phyloP scores from a whole-genome alignment of 306 rosid species.

The Coriaria nepalensis region DNA sequence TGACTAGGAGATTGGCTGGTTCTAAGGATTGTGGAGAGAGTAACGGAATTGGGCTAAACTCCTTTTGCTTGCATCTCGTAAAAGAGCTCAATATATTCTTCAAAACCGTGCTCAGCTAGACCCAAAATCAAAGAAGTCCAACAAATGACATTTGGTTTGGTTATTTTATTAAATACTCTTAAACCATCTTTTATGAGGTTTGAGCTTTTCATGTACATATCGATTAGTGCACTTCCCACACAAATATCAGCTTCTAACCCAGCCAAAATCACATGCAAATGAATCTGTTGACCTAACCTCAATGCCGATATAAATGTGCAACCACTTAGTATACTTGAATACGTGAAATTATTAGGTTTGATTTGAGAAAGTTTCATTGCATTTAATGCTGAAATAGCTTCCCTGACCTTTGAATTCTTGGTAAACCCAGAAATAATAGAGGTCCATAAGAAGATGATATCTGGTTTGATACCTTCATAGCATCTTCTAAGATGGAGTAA shows the following conservation, averaged over 20 bases:
- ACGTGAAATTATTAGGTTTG: conserved; percentile 46
- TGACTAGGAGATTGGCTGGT: conserved; percentile 32
- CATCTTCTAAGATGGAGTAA: conserved; percentile 32
- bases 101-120: conserved; percentile 41
- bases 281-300: conserved; percentile 44
- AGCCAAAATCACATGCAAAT: conserved; percentile 26
- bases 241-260: conserved; percentile 44
- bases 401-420: conserved; percentile 27
- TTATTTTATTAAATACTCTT: conserved; percentile 35
- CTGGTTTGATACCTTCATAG: conserved; percentile 38
- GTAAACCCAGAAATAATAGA: conserved; percentile 38
- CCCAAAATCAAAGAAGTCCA: conserved; percentile 70
- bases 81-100: conserved; percentile 30
- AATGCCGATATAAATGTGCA: conserved; percentile 32
- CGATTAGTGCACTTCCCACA: conserved; percentile 47
- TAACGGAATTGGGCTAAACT: conserved; percentile 41
- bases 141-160: conserved; percentile 37
- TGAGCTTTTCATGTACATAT: conserved; percentile 63
- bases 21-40: conserved; percentile 36
- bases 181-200: conserved; percentile 19
- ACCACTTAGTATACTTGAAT: conserved; percentile 35
- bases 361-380: conserved; percentile 36
- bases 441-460: conserved; percentile 49
- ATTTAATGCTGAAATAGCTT: conserved; percentile 32
- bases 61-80: conserved; percentile 44